These are phyloP conservation scores for Saccharomyces hybrid DNA, from an alignment of 1,139 yeast genomes.

Conservation along the genomic window DNA sequence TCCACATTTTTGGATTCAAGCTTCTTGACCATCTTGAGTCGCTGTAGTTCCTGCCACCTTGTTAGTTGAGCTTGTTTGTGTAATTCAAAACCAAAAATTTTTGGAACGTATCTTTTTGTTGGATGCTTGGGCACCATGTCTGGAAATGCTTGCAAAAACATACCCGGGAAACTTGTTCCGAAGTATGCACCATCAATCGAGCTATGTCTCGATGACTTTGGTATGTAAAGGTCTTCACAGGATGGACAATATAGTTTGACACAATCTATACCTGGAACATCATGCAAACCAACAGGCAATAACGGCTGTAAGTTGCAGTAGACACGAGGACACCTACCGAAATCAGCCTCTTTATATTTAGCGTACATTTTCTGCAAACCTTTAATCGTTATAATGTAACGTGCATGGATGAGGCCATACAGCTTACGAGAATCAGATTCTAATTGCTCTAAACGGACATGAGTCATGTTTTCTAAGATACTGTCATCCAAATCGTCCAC, in stretches of 20 bases:
- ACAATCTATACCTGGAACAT: conserved; percentile 71
- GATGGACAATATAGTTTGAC: conserved; percentile 91
- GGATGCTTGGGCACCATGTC: conserved; percentile 77
- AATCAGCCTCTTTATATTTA: conserved; percentile 85
- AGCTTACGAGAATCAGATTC: conserved; percentile 78
- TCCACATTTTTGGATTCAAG: conserved; percentile 30
- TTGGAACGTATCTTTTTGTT: conserved; percentile 75
- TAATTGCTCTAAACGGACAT: conserved; percentile 46
- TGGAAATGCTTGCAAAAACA: conserved; percentile 90
- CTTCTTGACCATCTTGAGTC: conserved; percentile 48
- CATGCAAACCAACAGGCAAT: conserved; percentile 88
- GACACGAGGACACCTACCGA: conserved; percentile 93
- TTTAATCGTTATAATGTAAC: conserved; percentile 80
- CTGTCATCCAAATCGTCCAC: conserved; percentile 75
- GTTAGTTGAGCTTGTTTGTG: conserved; percentile 85
- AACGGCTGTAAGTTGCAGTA: conserved; percentile 83
- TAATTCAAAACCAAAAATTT: conserved; percentile 87
- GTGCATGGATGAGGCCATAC: conserved; percentile 68
- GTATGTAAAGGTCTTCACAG: conserved; percentile 92
- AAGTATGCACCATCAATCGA: conserved; percentile 93
- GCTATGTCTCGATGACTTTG: conserved; percentile 79
- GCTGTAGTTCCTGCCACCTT: conserved; percentile 84
- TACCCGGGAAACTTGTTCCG: conserved; percentile 94
- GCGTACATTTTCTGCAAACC: conserved; percentile 91
- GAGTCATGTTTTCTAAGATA: conserved; percentile 42